phyloP scores from a whole-genome alignment of 768 basidiomycete species.

The Naematelia aurantialba region DNA sequence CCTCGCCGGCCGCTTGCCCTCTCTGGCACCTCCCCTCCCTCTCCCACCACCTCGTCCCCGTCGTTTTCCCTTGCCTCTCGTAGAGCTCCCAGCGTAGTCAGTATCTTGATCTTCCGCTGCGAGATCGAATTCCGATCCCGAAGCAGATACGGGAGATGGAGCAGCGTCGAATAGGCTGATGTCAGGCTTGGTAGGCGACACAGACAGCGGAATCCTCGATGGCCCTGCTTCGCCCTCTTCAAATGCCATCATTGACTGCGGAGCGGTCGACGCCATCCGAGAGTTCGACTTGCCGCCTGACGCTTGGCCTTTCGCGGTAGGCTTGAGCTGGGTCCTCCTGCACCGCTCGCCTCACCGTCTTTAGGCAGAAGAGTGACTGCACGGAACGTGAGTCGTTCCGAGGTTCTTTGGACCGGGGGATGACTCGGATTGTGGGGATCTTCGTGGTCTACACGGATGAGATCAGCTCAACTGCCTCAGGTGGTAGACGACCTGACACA shows the following conservation, averaged over 20 bases:
- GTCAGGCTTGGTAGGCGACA: neutral
- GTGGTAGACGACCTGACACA: constrained; percentile 5
- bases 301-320: too few relatives aligned
- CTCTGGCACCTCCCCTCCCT: constrained; percentile 9
- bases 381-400: constrained; percentile 6
- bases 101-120: constrained; percentile 1
- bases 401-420: neutral
- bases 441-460: neutral
- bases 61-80: constrained; percentile 13
- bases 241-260: neutral
- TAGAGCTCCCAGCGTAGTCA: neutral
- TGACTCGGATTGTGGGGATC: neutral
- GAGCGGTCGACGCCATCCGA: too few relatives aligned
- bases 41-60: constrained; percentile 6
- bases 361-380: neutral
- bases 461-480: neutral
- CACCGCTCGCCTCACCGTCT: neutral
- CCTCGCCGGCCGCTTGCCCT: neutral
- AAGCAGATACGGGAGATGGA: neutral
- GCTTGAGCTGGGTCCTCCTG: neutral
- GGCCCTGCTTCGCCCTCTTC: neutral
- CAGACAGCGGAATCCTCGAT: neutral
- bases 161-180: neutral
- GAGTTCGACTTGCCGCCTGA: neutral
- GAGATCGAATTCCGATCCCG: too few relatives aligned